A percentile compares a stretch with the other conserved stretches of the same genome.
These are phyloP conservation scores for Agaricus subrufescens DNA, from an alignment of 768 basidiomycete species.

Conservation along the genomic window DNA sequence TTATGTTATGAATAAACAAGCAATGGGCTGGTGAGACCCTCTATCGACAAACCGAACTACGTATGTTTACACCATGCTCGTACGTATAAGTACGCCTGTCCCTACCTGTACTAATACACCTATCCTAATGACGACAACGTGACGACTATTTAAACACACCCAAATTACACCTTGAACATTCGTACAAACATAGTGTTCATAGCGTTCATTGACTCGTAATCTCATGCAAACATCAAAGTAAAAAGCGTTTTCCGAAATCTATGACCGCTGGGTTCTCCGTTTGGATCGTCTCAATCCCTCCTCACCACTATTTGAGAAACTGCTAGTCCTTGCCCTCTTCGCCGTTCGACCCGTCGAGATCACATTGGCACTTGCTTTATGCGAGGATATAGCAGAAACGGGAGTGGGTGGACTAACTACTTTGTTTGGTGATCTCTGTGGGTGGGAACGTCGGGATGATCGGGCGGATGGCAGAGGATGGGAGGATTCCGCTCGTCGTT, in stretches of 20 bases:
- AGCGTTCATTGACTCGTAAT: no score
- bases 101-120: neutral
- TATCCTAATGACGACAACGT: neutral
- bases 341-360: neutral
- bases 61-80: neutral
- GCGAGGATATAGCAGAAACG: neutral
- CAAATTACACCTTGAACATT: neutral
- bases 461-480: conserved; percentile 15
- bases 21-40: neutral
- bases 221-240: no score
- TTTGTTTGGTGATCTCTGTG: neutral
- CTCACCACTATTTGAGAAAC: neutral
- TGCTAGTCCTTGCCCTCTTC: neutral
- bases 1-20: neutral
- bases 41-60: neutral
- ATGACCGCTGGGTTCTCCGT: neutral
- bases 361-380: neutral
- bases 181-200: neutral
- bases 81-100: neutral
- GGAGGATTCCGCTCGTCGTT: conserved; percentile 19
- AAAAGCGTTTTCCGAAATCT: neutral
- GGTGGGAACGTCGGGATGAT: conserved; percentile 9
- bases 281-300: neutral
- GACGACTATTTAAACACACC: neutral
- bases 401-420: neutral